Percentiles rank a stretch among this genome's conserved stretches.
Evolutionary conservation across 306 rosid species (phyloP).

Genomic region (Quercus gilva): DNA sequence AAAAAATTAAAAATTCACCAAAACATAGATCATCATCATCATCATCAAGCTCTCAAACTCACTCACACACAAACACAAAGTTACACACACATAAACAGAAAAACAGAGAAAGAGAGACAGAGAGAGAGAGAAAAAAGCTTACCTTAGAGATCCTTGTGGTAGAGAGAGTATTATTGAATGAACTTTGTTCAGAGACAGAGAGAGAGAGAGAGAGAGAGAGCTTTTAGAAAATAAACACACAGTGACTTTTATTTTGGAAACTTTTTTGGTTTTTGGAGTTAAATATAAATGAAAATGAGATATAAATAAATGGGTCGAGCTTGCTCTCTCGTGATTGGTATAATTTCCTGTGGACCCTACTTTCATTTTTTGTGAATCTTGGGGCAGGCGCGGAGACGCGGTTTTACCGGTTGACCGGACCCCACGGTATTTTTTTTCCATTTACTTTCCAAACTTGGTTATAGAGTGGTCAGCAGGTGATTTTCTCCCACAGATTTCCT

Average conservation of each 20-base stretch:
- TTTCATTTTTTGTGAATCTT: neutral
- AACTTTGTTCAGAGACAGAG: neutral
- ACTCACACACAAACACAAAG: neutral
- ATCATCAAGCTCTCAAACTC: neutral
- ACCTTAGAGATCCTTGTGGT: constrained; percentile 20
- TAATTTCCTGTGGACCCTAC: neutral
- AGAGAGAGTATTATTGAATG: neutral
- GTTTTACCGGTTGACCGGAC: no score
- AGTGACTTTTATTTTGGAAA: neutral
- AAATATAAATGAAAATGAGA: no score
- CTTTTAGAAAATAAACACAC: neutral
- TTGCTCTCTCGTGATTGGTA: neutral
- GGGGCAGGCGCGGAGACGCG: no score
- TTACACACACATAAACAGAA: neutral
- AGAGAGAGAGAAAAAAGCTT: neutral
- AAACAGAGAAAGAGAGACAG: neutral
- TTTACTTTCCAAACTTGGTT: no score
- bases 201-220: neutral
- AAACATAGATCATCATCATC: neutral
- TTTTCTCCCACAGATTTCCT: no score
- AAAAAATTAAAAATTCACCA: neutral
- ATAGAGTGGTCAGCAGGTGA: no score
- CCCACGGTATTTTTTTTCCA: no score
- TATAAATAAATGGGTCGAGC: no score
- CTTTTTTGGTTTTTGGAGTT: no score